A percentile compares a stretch with the other conserved stretches of the same genome.
These are phyloP conservation scores for Kwoniella shivajii DNA, from an alignment of 1,284 basidiomycete species.

Conservation along the genomic window DNA sequence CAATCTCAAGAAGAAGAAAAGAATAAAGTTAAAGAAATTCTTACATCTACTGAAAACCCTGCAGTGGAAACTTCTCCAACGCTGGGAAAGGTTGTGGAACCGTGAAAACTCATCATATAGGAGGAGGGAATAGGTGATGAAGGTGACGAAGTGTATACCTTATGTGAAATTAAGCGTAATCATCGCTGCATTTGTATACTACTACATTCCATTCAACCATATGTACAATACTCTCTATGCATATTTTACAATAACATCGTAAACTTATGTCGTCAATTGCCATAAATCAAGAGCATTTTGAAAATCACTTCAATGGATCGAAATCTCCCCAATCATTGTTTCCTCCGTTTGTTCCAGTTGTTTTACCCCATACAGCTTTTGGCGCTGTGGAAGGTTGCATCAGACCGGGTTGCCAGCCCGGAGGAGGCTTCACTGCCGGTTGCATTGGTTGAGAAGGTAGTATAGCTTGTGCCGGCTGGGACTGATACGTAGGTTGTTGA, in stretches of 20 bases:
- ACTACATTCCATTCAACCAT: too few relatives aligned
- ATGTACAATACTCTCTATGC: too few relatives aligned
- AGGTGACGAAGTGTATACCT: not conserved
- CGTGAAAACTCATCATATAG: not conserved
- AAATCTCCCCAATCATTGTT: conserved; percentile 51
- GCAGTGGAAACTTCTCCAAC: too few relatives aligned
- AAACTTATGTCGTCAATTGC: not conserved
- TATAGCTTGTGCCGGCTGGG: not conserved
- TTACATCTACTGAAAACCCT: too few relatives aligned
- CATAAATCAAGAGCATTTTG: not conserved
- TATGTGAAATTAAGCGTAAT: too few relatives aligned
- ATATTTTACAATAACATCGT: not conserved
- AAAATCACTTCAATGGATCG: conserved; percentile 45
- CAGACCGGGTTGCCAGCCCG: conserved; percentile 44
- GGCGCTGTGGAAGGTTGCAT: conserved; percentile 47
- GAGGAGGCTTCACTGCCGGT: conserved; percentile 36
- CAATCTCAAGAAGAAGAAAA: conserved; percentile 58
- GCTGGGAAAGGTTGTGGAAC: conserved; percentile 2
- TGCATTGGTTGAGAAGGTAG: not conserved
- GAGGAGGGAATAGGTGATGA: not conserved
- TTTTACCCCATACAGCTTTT: conserved; percentile 36
- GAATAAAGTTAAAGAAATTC: conserved; percentile 24
- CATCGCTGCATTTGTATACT: too few relatives aligned
- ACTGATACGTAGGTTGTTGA: conserved; percentile 11
- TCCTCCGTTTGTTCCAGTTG: conserved; percentile 8